Evolutionary conservation across 2,329 filamentous ascomycete genomes (phyloP), one percentile per base, ranked within the genome.

Genomic region (Nemania serpens): DNA sequence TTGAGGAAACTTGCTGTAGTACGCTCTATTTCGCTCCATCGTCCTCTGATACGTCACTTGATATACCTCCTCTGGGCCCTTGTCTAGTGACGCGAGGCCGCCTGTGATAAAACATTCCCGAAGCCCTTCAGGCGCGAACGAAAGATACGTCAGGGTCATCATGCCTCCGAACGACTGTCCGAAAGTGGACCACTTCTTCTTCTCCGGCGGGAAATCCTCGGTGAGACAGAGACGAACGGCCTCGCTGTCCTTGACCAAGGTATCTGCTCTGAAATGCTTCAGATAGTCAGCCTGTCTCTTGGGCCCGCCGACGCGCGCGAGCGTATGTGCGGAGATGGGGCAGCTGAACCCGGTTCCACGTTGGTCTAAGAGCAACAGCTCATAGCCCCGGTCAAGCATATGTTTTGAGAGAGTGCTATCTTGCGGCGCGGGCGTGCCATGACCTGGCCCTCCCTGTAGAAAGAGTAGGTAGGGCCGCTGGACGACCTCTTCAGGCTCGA

Each of bases 141-240:
- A 95, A 15, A 98, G 83, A 74, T 97, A 98, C 7, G 90, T 94
- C 36, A 92, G 81, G 49, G 82, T 84, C 71, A 93, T 91, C 75
- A 97, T 97, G 1, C 94, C 94, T 41, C 94, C 94, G 75, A 96
- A 98, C 15, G 89, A 93, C 77, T 97, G 94, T 9, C 94, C 94
- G 64, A 96, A 89, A 33, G 95, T 84, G 59, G 88, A 90, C 94
- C 93, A 97, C 73, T 88, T 88, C 73, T 87, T 85, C 72, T 90
- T 87, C 49, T 89, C 85, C 20, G 84, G 79, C 0, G 90, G 87
- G 69, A 87, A 90, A 53, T 88, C 85, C 5, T 81, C 78, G 0
- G 90, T 95, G 55, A 98, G 79, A 41, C 83, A 88, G 69, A 87
- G 84, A 5, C 94, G 86, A 34, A 98, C 86, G 4, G 93, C 92